These are phyloP conservation scores for Corylus avellana DNA, from an alignment of 306 rosid genomes.

Conservation along the genomic window DNA sequence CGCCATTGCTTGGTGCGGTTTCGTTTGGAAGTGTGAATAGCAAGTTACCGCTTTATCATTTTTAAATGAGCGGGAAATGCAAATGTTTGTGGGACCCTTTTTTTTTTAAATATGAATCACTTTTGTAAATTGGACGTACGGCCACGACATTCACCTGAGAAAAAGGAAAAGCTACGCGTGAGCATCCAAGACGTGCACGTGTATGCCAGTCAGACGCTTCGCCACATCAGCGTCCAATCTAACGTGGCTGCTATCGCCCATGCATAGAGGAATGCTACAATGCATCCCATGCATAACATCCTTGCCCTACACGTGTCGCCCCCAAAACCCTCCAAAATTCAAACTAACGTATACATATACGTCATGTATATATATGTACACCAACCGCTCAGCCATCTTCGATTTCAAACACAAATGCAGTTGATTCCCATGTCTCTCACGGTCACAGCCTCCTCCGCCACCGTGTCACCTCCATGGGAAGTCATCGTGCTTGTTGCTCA, in stretches of 20 bases:
- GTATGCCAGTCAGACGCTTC: neutral
- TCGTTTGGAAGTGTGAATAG: neutral
- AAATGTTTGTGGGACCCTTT: no score
- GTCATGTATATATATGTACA: no score
- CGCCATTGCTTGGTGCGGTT: slow-evolving; percentile 39
- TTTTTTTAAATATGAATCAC: no score
- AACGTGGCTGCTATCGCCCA: slow-evolving; percentile 40
- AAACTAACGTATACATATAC: neutral
- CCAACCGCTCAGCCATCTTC: neutral
- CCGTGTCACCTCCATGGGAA: slow-evolving; percentile 49
- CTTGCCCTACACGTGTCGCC: slow-evolving; percentile 38
- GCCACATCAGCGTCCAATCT: neutral
- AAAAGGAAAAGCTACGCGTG: neutral
- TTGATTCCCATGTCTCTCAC: slow-evolving; percentile 2
- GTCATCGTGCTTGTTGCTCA: slow-evolving; percentile 44
- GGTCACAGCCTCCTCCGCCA: neutral
- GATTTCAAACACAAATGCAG: neutral
- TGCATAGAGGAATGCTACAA: no score
- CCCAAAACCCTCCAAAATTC: neutral
- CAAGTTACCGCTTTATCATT: neutral
- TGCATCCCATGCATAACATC: slow-evolving; percentile 39
- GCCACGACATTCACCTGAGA: no score
- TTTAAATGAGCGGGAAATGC: slow-evolving; percentile 3
- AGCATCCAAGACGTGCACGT: slow-evolving; percentile 19
- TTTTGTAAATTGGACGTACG: no score